Percentiles rank a stretch among this genome's conserved stretches.
phyloP scores from a whole-genome alignment of 768 basidiomycete genomes.

The Neoboletus subvelutipes region DNA sequence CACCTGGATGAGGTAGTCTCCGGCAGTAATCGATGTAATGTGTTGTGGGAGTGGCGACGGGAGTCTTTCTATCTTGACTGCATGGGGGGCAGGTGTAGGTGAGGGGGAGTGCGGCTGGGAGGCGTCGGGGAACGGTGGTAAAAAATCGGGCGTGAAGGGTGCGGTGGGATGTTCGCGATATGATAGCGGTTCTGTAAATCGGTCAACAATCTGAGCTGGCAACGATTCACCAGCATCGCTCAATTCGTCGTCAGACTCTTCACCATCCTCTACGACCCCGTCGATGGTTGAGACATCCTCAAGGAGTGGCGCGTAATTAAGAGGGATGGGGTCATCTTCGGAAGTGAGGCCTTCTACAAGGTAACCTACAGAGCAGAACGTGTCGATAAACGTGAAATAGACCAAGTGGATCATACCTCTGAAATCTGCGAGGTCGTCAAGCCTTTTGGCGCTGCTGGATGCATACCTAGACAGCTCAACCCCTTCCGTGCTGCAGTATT shows the following conservation, averaged over 20 bases:
- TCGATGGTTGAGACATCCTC: constrained; percentile 17
- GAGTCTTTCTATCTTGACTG: constrained; percentile 33
- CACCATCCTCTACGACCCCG: constrained; percentile 33
- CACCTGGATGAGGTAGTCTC: constrained; percentile 70
- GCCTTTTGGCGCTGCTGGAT: constrained; percentile 57
- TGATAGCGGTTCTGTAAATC: constrained; percentile 20
- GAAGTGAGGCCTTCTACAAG: constrained; percentile 59
- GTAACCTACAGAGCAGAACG: constrained; percentile 49
- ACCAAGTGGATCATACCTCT: constrained; percentile 50
- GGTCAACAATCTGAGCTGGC: constrained; percentile 20
- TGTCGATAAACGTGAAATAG: background rate
- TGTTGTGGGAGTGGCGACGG: constrained; percentile 46
- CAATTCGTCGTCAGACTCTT: constrained; percentile 30
- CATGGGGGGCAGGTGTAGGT: constrained; percentile 37
- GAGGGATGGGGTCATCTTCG: constrained; percentile 52
- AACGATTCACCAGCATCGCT: constrained; percentile 10
- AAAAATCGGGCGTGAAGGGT: constrained; percentile 31
- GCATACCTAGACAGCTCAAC: constrained; percentile 69
- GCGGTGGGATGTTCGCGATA: constrained; percentile 36
- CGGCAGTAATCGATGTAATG: constrained; percentile 43
- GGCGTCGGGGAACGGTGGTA: constrained; percentile 36
- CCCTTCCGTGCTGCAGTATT: constrained; percentile 66
- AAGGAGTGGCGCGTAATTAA: constrained; percentile 44
- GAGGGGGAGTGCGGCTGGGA: constrained; percentile 31
- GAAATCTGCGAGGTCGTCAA: constrained; percentile 73